Conservation (phyloP, 225 moss, liverwort and hornwort genomes). For the Marchantia polymorpha region DNA sequence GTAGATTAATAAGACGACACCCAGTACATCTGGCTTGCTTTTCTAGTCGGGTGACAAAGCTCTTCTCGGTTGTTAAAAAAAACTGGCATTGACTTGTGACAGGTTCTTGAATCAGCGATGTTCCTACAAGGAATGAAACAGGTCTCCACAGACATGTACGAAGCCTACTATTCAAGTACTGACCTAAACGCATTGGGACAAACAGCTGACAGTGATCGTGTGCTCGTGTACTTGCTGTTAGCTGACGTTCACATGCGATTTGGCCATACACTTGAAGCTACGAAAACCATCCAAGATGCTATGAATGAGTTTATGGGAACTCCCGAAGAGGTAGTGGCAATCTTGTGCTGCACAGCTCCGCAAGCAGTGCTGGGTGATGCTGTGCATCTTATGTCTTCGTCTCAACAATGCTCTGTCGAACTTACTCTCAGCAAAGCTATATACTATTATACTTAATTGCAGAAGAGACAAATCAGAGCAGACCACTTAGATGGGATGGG, state of each 20-base stretch:
- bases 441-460: no score
- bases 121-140: conserved; percentile 56
- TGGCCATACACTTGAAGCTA: conserved; percentile 55
- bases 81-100: background rate
- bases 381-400: no score
- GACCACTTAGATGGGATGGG: no score
- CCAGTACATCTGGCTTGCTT: no score
- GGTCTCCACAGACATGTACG: conserved; percentile 30
- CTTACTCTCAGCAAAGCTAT: no score
- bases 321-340: conserved; percentile 55
- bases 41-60: no score
- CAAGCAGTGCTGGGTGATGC: background rate
- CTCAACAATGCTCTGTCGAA: no score
- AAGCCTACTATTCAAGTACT: conserved; percentile 44
- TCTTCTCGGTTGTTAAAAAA: background rate
- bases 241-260: conserved; percentile 61
- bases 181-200: conserved; percentile 35
- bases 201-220: conserved; percentile 48
- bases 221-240: conserved; percentile 58
- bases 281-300: conserved; percentile 68
- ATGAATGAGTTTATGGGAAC: conserved; percentile 54
- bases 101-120: conserved; percentile 65
- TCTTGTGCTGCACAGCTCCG: background rate
- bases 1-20: no score
- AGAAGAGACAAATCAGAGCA: no score